Conservation (phyloP, 2,329 filamentous ascomycete species). For the Exophiala oligosperma region DNA sequence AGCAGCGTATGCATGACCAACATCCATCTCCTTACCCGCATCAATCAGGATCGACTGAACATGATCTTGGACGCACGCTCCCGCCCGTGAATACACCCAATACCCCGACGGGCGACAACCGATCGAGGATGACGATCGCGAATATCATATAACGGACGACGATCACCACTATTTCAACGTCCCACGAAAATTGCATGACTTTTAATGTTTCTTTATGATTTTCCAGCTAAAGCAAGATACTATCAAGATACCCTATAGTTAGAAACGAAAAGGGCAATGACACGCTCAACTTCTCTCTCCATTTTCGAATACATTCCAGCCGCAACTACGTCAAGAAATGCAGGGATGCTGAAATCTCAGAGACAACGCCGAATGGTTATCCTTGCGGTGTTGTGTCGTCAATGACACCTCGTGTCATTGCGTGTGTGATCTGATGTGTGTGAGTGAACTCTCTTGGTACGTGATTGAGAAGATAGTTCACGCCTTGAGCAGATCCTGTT, state of each 20-base stretch:
- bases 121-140: slow-evolving; percentile 46
- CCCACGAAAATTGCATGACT: background rate
- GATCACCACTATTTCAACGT: background rate
- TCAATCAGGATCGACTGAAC: slow-evolving; percentile 25
- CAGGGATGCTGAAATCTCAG: too few relatives aligned
- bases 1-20: slow-evolving; percentile 14
- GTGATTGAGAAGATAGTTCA: too few relatives aligned
- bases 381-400: too few relatives aligned
- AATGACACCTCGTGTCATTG: too few relatives aligned
- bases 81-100: slow-evolving; percentile 19
- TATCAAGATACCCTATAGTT: background rate
- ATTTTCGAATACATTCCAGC: background rate
- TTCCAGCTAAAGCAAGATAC: background rate
- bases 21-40: slow-evolving; percentile 16
- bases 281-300: background rate
- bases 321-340: too few relatives aligned
- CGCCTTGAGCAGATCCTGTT: too few relatives aligned
- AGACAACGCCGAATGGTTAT: too few relatives aligned
- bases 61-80: slow-evolving; percentile 28
- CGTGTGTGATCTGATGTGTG: too few relatives aligned
- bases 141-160: slow-evolving; percentile 39
- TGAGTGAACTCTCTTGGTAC: too few relatives aligned
- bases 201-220: background rate
- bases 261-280: background rate
- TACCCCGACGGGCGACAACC: slow-evolving; percentile 37